Evolutionary conservation across 148 eudicot genomes (phyloP).

Genomic region (Amaranthus hypochondriacus): DNA sequence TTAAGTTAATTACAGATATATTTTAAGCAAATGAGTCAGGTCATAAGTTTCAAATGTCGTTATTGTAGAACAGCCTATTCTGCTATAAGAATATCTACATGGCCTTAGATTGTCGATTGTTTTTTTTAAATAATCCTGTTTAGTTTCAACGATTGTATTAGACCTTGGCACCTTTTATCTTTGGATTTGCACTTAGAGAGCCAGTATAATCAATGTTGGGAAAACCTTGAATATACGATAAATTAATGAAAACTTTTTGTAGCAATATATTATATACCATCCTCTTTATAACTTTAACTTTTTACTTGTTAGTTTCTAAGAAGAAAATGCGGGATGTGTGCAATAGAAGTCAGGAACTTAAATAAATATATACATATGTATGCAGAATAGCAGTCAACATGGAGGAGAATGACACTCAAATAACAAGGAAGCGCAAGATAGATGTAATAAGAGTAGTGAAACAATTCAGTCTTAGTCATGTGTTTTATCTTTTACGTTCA

Average conservation of each 20-base stretch:
- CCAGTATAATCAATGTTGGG: no score
- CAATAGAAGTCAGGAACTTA: background rate
- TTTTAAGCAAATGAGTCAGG: no score
- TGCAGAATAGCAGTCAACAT: conserved; percentile 30
- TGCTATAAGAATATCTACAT: no score
- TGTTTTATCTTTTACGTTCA: conserved; percentile 1
- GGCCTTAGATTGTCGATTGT: no score
- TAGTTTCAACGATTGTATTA: no score
- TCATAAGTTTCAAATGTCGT: no score
- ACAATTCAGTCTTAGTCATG: background rate
- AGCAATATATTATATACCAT: background rate
- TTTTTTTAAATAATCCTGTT: no score
- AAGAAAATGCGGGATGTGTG: background rate
- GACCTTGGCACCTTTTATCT: no score
- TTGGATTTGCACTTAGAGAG: background rate
- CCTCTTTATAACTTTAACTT: background rate
- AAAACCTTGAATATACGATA: no score
- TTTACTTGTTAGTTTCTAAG: background rate
- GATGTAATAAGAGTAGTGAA: conserved; percentile 21
- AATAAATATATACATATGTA: background rate
- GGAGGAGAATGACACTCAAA: conserved; percentile 37
- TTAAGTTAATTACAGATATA: no score
- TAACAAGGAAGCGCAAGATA: conserved; percentile 51
- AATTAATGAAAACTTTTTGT: no score
- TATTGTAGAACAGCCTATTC: no score